Base-by-base conservation (phyloP, 192 early-diverging fungal genomes). In the Phycomyces blakesleeanus region DNA sequence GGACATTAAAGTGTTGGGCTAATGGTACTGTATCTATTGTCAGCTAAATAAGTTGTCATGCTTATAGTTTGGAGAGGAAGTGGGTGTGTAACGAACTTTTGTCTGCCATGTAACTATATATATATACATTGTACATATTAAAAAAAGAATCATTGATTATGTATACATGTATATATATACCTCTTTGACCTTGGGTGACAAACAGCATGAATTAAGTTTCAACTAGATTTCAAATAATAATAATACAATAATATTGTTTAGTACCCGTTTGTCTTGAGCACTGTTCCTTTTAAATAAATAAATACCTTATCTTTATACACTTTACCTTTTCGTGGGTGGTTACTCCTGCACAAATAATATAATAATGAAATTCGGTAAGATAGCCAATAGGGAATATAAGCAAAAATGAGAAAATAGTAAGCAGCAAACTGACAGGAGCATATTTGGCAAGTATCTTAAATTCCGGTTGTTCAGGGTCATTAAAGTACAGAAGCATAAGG, bases 251-350 rank as follows among this genome's bases (percentile, higher is more conserved):
- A n/a, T n/a, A n/a, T n/a, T n/a, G n/a, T n/a, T n/a, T n/a, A n/a
- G n/a, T n/a, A n/a, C n/a, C n/a, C n/a, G n/a, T n/a, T n/a, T n/a
- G n/a, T n/a, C n/a, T n/a, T n/a, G n/a, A n/a, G n/a, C n/a, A n/a
- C n/a, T n/a, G n/a, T n/a, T n/a, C n/a, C n/a, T n/a, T n/a, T n/a
- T n/a, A n/a, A n/a, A n/a, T n/a, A n/a, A n/a, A n/a, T n/a, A n/a
- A n/a, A n/a, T n/a, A n/a, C n/a, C n/a, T n/a, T n/a, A n/a, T n/a
- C n/a, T n/a, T n/a, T n/a, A n/a, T n/a, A n/a, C n/a, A n/a, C n/a
- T n/a, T n/a, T 44, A 92, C 77, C 58, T 93, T 84, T 72, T 96
- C 94, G 67, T 95, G 92, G 0, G 94, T 96, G 18, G 93, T 95
- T 27, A 92, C 68, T 60, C 91, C 92, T 37, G 76, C 71, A 24